Evolutionary conservation across 352 stramenopile genomes (phyloP), one percentile per base, ranked within the genome.

Genomic region (Pythium guiyangense): DNA sequence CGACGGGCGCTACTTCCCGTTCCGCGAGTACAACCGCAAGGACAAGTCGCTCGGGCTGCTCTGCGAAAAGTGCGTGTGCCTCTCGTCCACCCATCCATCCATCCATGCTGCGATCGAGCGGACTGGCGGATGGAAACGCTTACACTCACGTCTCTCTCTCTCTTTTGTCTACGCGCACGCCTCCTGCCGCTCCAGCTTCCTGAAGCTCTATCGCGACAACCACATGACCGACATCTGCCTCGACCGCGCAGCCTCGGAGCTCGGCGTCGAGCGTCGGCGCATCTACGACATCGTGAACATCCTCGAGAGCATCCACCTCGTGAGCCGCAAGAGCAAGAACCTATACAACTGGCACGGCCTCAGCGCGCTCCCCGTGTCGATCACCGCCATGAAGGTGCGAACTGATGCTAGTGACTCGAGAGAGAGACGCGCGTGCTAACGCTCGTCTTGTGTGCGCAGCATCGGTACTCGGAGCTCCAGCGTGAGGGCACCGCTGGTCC

Each of bases 251-350:
- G 84, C 84, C 0, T 64, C 69, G 0, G 73, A 92, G 55, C 65
- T 94, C 1, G 84, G 86, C 2, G 94, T 98, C 0, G 95, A 98
- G 66, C 80, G 96, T 44, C 79, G 96, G 42, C 76, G 96, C 18
- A 98, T 99, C 52, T 99, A 99, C 66, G 96, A 99, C 70, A 97
- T 99, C 44, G 94, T 99, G 49, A 99, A 99, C 67, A 98, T 99
- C 68, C 77, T 99, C 29, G 96, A 98, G 66, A 96, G 87, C 50
- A 89, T 99, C 42, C 78, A 94, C 34, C 86, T 99, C 27, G 93
- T 98, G 6, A 94, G 79, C 29, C 90, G 96, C n/a, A 94, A 98
- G 60, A 94, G 90, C 57, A 98, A 98, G 71, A 99, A 98, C 62
- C 84, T 96, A 2, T 99, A 99, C 78, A 90, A 92, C 49, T 96